Base-by-base conservation (phyloP, 1,284 basidiomycete genomes). In the Coniferiporia sulphurascens region DNA sequence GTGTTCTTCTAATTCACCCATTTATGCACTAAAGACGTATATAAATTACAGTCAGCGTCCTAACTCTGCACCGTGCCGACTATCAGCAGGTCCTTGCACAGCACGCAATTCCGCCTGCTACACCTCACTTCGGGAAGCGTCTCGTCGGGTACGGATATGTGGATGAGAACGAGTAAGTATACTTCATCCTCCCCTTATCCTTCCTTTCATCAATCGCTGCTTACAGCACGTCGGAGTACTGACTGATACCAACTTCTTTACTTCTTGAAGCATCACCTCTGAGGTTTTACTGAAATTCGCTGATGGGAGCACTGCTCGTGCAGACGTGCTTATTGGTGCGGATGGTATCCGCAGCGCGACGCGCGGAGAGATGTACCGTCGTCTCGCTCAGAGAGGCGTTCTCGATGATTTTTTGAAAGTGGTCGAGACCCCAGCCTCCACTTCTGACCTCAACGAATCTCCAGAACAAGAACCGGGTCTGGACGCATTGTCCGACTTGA, bases 301-400 rank as follows among this genome's bases (percentile, higher is more conserved):
- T 9, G 64, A 65, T 49, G 64, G 64, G 6, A 61, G 61, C 3
- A 48, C 34, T 15, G 61, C 61, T 12, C 22, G 41, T 4, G 55
- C 61, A 15, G 64, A 65, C 45, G 21, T 63, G 3, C 57, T 65
- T 4, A 45, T 65, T 22, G 64, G 64, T 2, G 62, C 61, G 36
- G 64, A 64, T 22, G 64, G 64, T 13, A 64, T 64, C 38, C 55
- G 58, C 4, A 64, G 63, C 21, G 53, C 45, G 13, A 44, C 54
- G 15, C 55, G 64, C 13, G 34, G 56, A 2, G 49, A 52, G 19
- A 55, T 65, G 53, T 53, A 59, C 17, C 7, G 22, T 1, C 45
- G 55, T 10, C 32, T 57, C 21, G 22, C 56, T 36, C 13, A 13
- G 17, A 10, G 19, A 9, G 55, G 51, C 5, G 41, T 6, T 1